A percentile compares a stretch with the other conserved stretches of the same genome.
These are phyloP conservation scores for Chaetomidium leptoderma DNA, from an alignment of 495 filamentous ascomycete genomes.

Conservation along the genomic window DNA sequence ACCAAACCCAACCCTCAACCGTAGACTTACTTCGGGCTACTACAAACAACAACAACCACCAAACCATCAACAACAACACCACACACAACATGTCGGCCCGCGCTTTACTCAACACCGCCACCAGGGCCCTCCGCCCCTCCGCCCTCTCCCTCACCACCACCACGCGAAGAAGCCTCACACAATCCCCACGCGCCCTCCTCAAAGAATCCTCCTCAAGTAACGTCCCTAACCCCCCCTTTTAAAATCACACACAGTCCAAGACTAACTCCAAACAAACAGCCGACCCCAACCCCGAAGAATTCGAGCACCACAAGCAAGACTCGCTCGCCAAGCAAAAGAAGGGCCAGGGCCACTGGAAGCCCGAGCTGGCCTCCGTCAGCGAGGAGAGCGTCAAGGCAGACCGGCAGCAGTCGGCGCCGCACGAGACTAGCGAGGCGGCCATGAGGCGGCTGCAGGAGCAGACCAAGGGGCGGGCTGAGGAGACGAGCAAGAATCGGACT, in stretches of 20 bases:
- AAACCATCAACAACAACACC: constrained; percentile 6
- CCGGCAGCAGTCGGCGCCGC: constrained; percentile 16
- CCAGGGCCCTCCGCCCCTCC: constrained; percentile 7
- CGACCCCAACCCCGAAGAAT: constrained; percentile 35
- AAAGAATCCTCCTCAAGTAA: constrained; percentile 11
- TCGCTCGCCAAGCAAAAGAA: constrained; percentile 63
- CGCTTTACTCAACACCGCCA: constrained; percentile 7
- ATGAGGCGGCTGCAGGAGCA: constrained; percentile 47
- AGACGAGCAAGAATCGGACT: constrained; percentile 43
- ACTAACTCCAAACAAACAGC: constrained; percentile 15
- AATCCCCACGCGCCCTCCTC: neutral
- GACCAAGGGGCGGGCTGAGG: constrained; percentile 48
- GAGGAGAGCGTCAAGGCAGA: constrained; percentile 69
- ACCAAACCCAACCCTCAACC: neutral
- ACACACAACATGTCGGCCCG: constrained; percentile 17
- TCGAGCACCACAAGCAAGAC: constrained; percentile 70
- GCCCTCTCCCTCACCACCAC: neutral
- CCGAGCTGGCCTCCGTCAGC: constrained; percentile 71
- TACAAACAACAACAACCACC: neutral
- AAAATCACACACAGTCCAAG: neutral
- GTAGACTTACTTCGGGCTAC: no score
- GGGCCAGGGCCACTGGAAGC: constrained; percentile 77
- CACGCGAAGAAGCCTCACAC: constrained; percentile 6
- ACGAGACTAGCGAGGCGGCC: constrained; percentile 26
- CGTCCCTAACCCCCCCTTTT: neutral